Evolutionary conservation across 257 asterid genomes (phyloP).

Genomic region (Ilex asprella): DNA sequence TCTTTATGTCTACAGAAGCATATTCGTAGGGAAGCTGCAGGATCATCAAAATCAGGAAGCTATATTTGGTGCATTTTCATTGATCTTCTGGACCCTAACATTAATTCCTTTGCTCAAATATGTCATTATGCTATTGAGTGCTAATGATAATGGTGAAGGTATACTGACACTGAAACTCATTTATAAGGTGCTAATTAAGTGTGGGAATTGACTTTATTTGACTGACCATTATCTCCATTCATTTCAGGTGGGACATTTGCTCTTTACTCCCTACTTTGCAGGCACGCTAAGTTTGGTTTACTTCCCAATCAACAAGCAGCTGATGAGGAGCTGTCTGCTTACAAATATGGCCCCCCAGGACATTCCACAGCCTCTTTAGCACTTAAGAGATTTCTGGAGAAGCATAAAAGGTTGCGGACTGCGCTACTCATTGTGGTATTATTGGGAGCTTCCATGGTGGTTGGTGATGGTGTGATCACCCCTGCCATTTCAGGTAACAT

Average conservation of each 20-base stretch:
- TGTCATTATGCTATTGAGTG: constrained; percentile 47
- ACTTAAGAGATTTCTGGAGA: constrained; percentile 73
- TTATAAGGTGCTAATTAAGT: neutral
- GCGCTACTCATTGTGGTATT: constrained; percentile 73
- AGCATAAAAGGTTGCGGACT: constrained; percentile 63
- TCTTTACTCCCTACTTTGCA: constrained; percentile 83
- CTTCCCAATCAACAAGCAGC: constrained; percentile 99
- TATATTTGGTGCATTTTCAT: constrained; percentile 84
- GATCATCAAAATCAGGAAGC: constrained; percentile 51
- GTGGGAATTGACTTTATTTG: constrained; percentile 13
- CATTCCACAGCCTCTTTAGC: constrained; percentile 49
- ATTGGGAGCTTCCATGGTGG: constrained; percentile 52
- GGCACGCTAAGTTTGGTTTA: constrained; percentile 89
- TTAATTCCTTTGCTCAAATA: constrained; percentile 92
- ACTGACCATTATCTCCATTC: constrained; percentile 17
- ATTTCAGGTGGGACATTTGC: constrained; percentile 92
- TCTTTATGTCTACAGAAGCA: constrained; percentile 71
- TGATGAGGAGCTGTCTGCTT: constrained; percentile 87
- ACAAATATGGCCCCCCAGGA: constrained; percentile 63
- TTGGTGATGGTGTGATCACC: constrained; percentile 55
- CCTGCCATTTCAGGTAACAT: constrained; percentile 66
- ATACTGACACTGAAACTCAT: constrained; percentile 11
- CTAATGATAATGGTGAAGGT: constrained; percentile 99
- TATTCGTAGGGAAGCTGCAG: constrained; percentile 63
- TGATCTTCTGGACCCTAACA: constrained; percentile 91